A percentile compares a stretch with the other conserved stretches of the same genome.
Conservation (phyloP, 768 basidiomycete species). For the Psilocybe subaeruginosa region DNA sequence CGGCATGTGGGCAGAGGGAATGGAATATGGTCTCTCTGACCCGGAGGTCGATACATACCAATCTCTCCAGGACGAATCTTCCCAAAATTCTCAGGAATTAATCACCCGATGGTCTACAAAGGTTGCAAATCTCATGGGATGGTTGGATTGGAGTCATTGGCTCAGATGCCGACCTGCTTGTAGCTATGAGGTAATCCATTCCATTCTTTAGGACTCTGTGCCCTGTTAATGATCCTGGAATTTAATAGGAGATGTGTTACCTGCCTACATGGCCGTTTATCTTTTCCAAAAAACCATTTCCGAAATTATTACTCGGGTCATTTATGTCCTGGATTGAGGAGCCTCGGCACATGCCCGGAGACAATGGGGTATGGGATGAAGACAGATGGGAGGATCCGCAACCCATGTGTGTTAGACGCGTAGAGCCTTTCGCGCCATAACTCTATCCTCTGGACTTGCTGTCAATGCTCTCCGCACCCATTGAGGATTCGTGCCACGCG, state of each 20-base stretch:
- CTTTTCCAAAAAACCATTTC: not conserved
- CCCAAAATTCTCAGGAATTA: not conserved
- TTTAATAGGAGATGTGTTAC: constrained; percentile 42
- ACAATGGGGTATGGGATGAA: not conserved
- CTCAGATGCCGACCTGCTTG: constrained; percentile 50
- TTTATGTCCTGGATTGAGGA: not conserved
- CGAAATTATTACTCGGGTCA: not conserved
- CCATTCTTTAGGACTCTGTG: not conserved
- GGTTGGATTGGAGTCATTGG: constrained; percentile 61
- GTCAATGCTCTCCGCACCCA: too few species aligned
- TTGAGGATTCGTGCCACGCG: too few species aligned
- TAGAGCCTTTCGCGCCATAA: constrained; percentile 18
- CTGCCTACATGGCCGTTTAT: constrained; percentile 48
- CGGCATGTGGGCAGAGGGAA: constrained; percentile 49
- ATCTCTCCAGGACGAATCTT: too few species aligned
- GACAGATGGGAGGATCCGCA: constrained; percentile 23
- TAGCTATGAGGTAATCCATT: constrained; percentile 37
- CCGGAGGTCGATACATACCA: not conserved
- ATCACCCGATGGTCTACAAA: constrained; percentile 34
- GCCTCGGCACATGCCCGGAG: not conserved
- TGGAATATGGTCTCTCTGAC: constrained; percentile 14
- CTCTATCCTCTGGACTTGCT: too few species aligned
- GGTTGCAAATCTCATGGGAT: constrained; percentile 41
- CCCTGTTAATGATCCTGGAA: not conserved
- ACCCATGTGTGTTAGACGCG: constrained; percentile 30